Conservation (phyloP, 345 rosid species). For the Ailanthus altissimus region DNA sequence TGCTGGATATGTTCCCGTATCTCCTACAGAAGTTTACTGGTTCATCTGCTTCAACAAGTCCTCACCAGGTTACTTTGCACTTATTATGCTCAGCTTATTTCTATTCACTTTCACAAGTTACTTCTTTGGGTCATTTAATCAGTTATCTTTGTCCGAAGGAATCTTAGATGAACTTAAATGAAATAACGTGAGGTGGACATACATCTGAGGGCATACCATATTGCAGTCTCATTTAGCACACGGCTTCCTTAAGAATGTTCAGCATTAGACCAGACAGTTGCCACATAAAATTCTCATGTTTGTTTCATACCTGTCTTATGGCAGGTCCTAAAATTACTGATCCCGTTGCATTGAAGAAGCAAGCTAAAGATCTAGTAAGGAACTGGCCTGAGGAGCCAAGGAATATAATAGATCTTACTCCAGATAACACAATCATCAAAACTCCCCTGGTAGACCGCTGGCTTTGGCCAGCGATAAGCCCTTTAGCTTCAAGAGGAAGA, state of each 20-base stretch:
- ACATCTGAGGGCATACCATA: neutral
- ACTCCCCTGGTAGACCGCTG: slow-evolving; percentile 87
- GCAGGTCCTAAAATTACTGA: slow-evolving; percentile 78
- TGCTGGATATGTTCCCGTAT: slow-evolving; percentile 86
- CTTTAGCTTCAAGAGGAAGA: slow-evolving; percentile 61
- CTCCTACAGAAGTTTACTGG: slow-evolving; percentile 82
- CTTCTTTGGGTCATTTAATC: neutral
- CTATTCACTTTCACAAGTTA: neutral
- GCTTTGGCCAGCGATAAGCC: slow-evolving; percentile 75
- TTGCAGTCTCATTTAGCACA: neutral
- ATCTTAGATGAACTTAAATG: neutral
- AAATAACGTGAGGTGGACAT: neutral
- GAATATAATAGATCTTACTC: slow-evolving; percentile 59
- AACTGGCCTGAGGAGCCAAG: slow-evolving; percentile 69
- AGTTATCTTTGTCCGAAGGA: neutral
- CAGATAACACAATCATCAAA: slow-evolving; percentile 68
- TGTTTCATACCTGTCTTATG: neutral
- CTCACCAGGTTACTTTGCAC: slow-evolving; percentile 55
- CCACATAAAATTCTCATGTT: neutral
- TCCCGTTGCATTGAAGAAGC: slow-evolving; percentile 57
- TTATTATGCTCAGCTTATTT: neutral
- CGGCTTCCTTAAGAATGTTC: neutral
- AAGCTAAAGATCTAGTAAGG: slow-evolving; percentile 60
- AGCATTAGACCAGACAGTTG: neutral
- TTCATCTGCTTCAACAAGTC: slow-evolving; percentile 87